phyloP scores from a whole-genome alignment of 1,284 basidiomycete genomes.

The Cryptococcus deneoformans region DNA sequence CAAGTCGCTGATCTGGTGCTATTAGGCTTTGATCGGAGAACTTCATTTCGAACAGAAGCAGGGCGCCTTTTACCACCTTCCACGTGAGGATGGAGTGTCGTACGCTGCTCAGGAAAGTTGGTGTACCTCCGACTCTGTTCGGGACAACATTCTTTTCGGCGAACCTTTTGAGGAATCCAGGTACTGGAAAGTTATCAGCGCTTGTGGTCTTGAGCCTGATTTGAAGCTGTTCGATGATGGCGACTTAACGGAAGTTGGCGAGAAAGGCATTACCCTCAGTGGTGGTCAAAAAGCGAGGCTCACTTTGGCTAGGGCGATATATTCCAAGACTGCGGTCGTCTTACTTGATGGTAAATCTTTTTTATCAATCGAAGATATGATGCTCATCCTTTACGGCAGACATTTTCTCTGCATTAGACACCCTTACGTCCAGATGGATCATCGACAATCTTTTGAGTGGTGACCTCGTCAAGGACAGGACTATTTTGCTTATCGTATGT shows the following conservation, averaged over 20 bases:
- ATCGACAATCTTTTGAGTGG: constrained; percentile 70
- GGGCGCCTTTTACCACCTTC: constrained; percentile 64
- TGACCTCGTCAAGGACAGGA: constrained; percentile 65
- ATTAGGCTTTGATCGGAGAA: constrained; percentile 47
- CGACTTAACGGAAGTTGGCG: constrained; percentile 62
- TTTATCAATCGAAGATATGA: neutral
- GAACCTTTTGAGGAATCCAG: constrained; percentile 55
- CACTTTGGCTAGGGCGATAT: constrained; percentile 66
- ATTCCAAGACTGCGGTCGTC: constrained; percentile 55
- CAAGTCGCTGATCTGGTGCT: constrained; percentile 8
- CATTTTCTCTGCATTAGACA: constrained; percentile 54
- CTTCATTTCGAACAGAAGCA: constrained; percentile 51
- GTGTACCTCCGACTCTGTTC: constrained; percentile 55
- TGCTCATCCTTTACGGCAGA: constrained; percentile 60
- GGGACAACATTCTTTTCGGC: constrained; percentile 60
- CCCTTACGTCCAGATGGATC: constrained; percentile 70
- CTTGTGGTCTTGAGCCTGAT: constrained; percentile 64
- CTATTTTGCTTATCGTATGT: constrained; percentile 67
- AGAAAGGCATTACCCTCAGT: constrained; percentile 53
- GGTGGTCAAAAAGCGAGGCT: constrained; percentile 69
- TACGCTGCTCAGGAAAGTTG: constrained; percentile 76
- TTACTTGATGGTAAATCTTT: constrained; percentile 53
- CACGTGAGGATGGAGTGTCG: constrained; percentile 63
- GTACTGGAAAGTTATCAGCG: constrained; percentile 59
- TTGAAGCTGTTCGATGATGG: constrained; percentile 66